Evolutionary conservation across 306 rosid species (phyloP).

Genomic region (Pterocarpus santalinus): DNA sequence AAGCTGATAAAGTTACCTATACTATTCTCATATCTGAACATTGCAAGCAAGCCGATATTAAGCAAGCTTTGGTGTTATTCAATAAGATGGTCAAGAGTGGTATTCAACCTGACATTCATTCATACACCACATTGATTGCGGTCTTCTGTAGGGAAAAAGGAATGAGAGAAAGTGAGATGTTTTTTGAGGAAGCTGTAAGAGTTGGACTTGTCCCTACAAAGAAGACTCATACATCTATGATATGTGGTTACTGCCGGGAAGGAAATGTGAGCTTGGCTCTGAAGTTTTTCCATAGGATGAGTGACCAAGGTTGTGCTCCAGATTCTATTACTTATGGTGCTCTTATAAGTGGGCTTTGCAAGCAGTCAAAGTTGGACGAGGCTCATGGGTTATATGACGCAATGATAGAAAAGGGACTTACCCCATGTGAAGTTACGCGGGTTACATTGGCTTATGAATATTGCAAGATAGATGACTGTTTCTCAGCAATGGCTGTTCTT

Average conservation of each 20-base stretch:
- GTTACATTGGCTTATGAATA: slow-evolving; percentile 80
- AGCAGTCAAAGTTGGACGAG: slow-evolving; percentile 71
- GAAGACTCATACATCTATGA: slow-evolving; percentile 87
- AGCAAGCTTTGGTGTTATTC: slow-evolving; percentile 69
- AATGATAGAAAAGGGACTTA: slow-evolving; percentile 79
- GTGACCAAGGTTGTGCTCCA: slow-evolving; percentile 72
- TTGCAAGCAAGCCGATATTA: slow-evolving; percentile 72
- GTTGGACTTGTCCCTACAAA: slow-evolving; percentile 76
- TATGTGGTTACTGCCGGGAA: slow-evolving; percentile 82
- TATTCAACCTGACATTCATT: slow-evolving; percentile 76
- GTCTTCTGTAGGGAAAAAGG: slow-evolving; percentile 70
- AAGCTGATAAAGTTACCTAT: slow-evolving; percentile 73
- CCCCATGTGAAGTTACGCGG: slow-evolving; percentile 92
- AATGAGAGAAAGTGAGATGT: slow-evolving; percentile 71
- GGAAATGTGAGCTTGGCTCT: slow-evolving; percentile 67
- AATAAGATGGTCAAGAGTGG: slow-evolving; percentile 86
- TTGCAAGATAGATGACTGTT: slow-evolving; percentile 73
- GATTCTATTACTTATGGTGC: slow-evolving; percentile 79
- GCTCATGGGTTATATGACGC: slow-evolving; percentile 69
- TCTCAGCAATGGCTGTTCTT: slow-evolving; percentile 73
- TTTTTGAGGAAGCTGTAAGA: slow-evolving; percentile 68
- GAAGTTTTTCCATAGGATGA: slow-evolving; percentile 72
- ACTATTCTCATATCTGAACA: slow-evolving; percentile 80
- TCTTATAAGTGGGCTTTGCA: slow-evolving; percentile 89
- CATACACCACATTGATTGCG: slow-evolving; percentile 81